Evolutionary conservation across 2,329 filamentous ascomycete genomes (phyloP).

Genomic region (Rutstroemia sp.): DNA sequence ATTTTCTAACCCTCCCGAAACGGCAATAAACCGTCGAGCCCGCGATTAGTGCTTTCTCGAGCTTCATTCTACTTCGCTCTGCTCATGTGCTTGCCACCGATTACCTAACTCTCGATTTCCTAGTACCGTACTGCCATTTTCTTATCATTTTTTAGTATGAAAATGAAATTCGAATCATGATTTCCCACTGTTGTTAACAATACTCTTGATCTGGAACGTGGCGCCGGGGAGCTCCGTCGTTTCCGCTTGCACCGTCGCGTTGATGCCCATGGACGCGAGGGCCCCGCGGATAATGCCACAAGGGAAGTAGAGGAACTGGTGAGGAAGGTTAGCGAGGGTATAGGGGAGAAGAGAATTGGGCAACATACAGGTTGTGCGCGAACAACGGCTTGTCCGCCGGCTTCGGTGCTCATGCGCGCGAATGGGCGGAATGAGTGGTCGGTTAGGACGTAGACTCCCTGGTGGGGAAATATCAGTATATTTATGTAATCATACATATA

Average conservation of each 20-base stretch:
- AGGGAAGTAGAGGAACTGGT: slow-evolving; percentile 87
- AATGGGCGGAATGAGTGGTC: slow-evolving; percentile 89
- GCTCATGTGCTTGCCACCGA: no score
- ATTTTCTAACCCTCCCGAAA: no score
- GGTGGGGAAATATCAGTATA: background rate
- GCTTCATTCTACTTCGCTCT: no score
- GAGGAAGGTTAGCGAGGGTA: background rate
- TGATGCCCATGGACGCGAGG: slow-evolving; percentile 85
- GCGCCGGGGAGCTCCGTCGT: slow-evolving; percentile 78
- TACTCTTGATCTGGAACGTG: slow-evolving; percentile 92
- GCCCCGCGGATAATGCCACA: slow-evolving; percentile 88
- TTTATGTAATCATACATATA: no score
- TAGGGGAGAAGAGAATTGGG: slow-evolving; percentile 2
- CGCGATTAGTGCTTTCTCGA: no score
- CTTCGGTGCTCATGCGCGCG: slow-evolving; percentile 78
- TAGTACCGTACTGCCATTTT: no score
- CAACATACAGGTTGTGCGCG: slow-evolving; percentile 72
- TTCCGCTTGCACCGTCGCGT: slow-evolving; percentile 86
- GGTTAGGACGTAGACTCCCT: slow-evolving; percentile 93
- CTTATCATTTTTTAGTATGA: no score
- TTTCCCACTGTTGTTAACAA: slow-evolving; percentile 34
- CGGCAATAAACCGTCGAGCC: no score
- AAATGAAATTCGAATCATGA: background rate
- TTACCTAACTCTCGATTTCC: no score
- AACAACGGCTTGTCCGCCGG: slow-evolving; percentile 62